Conservation (phyloP, 208 protist genomes). For the Trypanosoma grayi region DNA sequence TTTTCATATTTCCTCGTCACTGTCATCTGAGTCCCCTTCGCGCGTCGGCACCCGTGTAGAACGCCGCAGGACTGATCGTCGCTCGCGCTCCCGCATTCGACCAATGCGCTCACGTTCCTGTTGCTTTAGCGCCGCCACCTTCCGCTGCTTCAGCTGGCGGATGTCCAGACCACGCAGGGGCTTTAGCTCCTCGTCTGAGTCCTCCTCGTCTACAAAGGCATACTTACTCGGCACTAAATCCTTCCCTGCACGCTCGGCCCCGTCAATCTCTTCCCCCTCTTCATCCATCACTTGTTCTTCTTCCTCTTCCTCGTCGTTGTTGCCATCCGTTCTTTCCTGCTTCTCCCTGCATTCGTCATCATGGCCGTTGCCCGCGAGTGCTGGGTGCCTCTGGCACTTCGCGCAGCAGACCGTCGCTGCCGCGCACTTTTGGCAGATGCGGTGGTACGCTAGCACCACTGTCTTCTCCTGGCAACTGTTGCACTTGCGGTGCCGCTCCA, state of each 20-base stretch:
- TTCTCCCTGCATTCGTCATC: not conserved
- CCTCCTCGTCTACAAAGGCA: constrained; percentile 53
- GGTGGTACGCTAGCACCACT: constrained; percentile 70
- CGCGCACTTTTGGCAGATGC: constrained; percentile 78
- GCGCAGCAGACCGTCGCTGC: constrained; percentile 42
- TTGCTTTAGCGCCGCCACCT: constrained; percentile 13
- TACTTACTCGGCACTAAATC: constrained; percentile 31
- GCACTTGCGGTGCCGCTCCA: constrained; percentile 59
- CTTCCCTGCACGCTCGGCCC: constrained; percentile 5
- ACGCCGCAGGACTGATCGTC: constrained; percentile 42
- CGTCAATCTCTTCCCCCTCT: constrained; percentile 13
- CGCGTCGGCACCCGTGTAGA: not conserved
- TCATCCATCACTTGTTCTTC: not conserved
- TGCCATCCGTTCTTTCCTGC: not conserved
- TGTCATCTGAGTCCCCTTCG: constrained; percentile 9
- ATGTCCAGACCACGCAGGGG: constrained; percentile 55
- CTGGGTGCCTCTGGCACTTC: constrained; percentile 79
- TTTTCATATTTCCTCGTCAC: constrained; percentile 25
- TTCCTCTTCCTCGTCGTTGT: not conserved
- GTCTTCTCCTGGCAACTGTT: constrained; percentile 63
- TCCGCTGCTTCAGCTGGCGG: constrained; percentile 38
- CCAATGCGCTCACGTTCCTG: constrained; percentile 39
- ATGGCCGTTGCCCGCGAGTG: not conserved
- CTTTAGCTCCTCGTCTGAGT: constrained; percentile 46
- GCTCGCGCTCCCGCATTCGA: constrained; percentile 51